Conservation (phyloP, 148 eudicot genomes). For the Diospyros lotus region DNA sequence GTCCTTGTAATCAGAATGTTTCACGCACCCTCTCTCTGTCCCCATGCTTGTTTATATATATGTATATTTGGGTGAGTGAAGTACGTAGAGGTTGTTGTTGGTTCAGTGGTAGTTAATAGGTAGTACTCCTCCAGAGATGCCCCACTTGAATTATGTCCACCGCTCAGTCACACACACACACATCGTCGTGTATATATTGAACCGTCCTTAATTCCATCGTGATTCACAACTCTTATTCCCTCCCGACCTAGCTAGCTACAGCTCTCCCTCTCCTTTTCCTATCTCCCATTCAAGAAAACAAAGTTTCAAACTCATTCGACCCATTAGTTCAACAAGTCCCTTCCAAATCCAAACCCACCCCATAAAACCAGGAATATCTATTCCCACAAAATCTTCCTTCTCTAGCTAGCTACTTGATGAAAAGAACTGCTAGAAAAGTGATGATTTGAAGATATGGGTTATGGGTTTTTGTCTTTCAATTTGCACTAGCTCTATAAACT, state of each 20-base stretch:
- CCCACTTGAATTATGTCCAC: slow-evolving; percentile 13
- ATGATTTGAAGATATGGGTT: background rate
- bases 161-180: background rate
- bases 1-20: background rate
- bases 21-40: background rate
- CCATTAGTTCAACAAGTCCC: background rate
- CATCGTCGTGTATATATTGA: slow-evolving; percentile 6
- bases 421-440: background rate
- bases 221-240: background rate
- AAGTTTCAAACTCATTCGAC: background rate
- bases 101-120: slow-evolving; percentile 19
- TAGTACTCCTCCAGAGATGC: background rate
- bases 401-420: background rate
- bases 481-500: background rate
- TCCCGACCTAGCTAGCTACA: background rate
- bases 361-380: background rate
- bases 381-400: slow-evolving; percentile 3
- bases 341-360: background rate
- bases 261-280: background rate
- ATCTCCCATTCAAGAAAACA: background rate
- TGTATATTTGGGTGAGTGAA: background rate
- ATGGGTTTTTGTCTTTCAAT: background rate
- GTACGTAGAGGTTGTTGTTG: slow-evolving; percentile 10
- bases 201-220: slow-evolving; percentile 6
- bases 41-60: background rate